Percentiles rank a stretch among this genome's conserved stretches.
Evolutionary conservation across 192 early-diverging fungal species (phyloP).

Genomic region (Podila epigama): DNA sequence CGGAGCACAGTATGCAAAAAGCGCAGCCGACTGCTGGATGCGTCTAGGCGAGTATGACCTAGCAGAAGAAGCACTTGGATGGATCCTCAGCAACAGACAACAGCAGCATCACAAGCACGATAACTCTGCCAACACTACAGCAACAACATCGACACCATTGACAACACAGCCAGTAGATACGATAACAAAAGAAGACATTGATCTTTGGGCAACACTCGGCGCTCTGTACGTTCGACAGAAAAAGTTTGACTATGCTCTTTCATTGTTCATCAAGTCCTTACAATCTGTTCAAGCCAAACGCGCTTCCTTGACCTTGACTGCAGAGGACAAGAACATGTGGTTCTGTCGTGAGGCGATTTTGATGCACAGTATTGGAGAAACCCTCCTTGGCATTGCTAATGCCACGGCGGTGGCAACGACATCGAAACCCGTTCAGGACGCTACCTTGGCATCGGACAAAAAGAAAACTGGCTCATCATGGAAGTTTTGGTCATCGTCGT

Average conservation of each 20-base stretch:
- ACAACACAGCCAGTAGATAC: too few species aligned
- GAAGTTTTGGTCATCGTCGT: constrained; percentile 39
- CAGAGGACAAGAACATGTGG: constrained; percentile 19
- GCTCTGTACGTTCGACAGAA: constrained; percentile 59
- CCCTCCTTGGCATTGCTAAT: constrained; percentile 48
- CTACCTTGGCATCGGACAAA: too few species aligned
- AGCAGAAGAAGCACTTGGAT: constrained; percentile 44
- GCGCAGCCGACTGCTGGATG: constrained; percentile 44
- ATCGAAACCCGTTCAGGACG: background rate
- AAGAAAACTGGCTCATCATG: constrained; percentile 16
- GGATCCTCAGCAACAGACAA: constrained; percentile 47
- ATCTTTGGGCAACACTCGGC: constrained; percentile 47
- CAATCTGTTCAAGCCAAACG: constrained; percentile 45
- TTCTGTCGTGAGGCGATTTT: constrained; percentile 60
- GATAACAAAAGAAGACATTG: constrained; percentile 22
- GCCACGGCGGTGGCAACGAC: background rate
- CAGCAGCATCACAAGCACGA: background rate
- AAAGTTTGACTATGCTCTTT: constrained; percentile 54
- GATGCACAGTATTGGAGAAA: constrained; percentile 60
- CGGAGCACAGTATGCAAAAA: constrained; percentile 14
- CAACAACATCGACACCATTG: background rate
- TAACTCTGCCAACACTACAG: background rate
- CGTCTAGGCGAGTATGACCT: constrained; percentile 35
- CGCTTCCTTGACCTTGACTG: background rate
- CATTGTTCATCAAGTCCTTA: constrained; percentile 54